These are phyloP conservation scores for Lachancea nothofagi DNA, from an alignment of 805 yeast genomes.

Conservation along the genomic window DNA sequence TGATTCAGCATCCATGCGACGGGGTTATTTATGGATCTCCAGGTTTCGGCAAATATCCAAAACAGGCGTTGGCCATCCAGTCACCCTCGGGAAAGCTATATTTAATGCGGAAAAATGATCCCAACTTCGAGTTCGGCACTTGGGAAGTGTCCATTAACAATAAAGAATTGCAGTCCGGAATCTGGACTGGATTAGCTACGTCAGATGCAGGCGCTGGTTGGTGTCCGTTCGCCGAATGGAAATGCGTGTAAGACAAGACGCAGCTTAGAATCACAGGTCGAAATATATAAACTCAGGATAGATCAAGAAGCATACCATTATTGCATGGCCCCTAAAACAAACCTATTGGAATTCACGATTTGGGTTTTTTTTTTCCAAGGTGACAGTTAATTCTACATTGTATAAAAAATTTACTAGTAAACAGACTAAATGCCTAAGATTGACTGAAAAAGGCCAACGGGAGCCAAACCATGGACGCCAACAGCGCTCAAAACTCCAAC, in stretches of 20 bases:
- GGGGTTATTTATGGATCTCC: constrained; percentile 35
- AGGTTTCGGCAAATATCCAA: constrained; percentile 30
- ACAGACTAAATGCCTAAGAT: neutral
- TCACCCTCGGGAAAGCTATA: constrained; percentile 79
- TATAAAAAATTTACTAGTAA: neutral
- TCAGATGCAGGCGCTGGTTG: constrained; percentile 74
- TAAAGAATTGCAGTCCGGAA: constrained; percentile 55
- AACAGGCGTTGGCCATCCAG: constrained; percentile 61
- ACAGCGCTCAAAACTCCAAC: neutral
- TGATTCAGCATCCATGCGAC: constrained; percentile 57
- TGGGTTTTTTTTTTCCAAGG: neutral
- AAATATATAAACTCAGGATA: neutral
- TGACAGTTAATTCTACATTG: neutral
- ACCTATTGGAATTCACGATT: neutral
- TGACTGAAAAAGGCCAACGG: neutral
- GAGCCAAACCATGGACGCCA: constrained; percentile 3
- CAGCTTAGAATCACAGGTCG: too few species aligned
- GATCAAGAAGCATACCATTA: neutral
- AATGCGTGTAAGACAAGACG: constrained; percentile 39
- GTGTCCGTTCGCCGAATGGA: constrained; percentile 92
- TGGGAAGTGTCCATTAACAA: constrained; percentile 60
- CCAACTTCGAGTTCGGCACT: constrained; percentile 42
- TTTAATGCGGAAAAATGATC: constrained; percentile 49
- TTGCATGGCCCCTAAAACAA: neutral
- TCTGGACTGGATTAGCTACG: constrained; percentile 77